A percentile compares a stretch with the other conserved stretches of the same genome.
Evolutionary conservation across 2,329 filamentous ascomycete species (phyloP).

Genomic region (Rutstroemia sydowiana): DNA sequence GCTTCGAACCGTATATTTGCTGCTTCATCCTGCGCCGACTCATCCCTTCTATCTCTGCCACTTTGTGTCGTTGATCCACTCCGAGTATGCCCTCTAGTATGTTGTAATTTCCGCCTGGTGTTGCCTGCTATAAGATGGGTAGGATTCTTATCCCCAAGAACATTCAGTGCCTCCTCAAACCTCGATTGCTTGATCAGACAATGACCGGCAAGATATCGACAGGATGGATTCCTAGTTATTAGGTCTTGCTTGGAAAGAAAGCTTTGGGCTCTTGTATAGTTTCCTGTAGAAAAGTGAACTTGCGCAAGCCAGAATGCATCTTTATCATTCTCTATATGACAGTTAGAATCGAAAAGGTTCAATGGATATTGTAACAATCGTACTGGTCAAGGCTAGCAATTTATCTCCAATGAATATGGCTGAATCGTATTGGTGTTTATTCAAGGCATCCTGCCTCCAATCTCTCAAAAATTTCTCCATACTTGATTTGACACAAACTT

Average conservation of each 20-base stretch:
- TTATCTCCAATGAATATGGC: slow-evolving; percentile 98
- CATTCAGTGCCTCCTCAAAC: slow-evolving; percentile 77
- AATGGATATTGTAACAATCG: slow-evolving; percentile 24
- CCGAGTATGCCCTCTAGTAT: slow-evolving; percentile 46
- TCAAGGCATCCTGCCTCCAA: slow-evolving; percentile 92
- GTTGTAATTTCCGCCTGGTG: slow-evolving; percentile 62
- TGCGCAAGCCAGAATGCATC: slow-evolving; percentile 98
- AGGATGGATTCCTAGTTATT: slow-evolving; percentile 72
- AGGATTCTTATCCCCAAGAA: slow-evolving; percentile 92
- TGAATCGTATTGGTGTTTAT: slow-evolving; percentile 92
- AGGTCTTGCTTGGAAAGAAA: slow-evolving; percentile 81
- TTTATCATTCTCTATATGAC: slow-evolving; percentile 69
- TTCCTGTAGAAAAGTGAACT: slow-evolving; percentile 90
- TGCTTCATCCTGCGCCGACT: slow-evolving; percentile 51
- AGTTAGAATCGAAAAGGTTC: slow-evolving; percentile 12
- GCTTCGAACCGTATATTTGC: slow-evolving; percentile 82
- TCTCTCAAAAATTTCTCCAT: slow-evolving; percentile 94
- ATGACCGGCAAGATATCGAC: slow-evolving; percentile 86
- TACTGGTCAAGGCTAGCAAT: slow-evolving; percentile 86
- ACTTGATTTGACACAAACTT: not conserved
- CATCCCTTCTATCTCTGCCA: slow-evolving; percentile 22
- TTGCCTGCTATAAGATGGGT: slow-evolving; percentile 71
- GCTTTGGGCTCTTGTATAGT: slow-evolving; percentile 85
- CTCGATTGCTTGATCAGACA: slow-evolving; percentile 89
- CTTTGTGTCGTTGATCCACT: slow-evolving; percentile 43